These are phyloP conservation scores for Amoeboaphelidium occidentale DNA, from an alignment of 371 early-diverging fungal genomes.

Conservation along the genomic window DNA sequence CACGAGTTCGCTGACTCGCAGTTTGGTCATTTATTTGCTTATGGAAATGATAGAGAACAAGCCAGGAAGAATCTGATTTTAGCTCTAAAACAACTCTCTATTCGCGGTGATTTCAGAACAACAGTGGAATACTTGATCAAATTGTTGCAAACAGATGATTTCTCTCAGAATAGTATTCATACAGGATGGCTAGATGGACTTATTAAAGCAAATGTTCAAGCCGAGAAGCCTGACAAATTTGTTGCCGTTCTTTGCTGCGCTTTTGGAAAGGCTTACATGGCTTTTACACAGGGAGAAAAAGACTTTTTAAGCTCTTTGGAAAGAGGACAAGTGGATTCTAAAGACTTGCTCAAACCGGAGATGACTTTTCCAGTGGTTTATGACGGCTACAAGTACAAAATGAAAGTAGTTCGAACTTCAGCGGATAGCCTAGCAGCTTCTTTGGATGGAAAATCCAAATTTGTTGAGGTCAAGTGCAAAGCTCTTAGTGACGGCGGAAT, in stretches of 20 bases:
- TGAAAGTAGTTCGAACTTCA: conserved; percentile 50
- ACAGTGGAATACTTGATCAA: conserved; percentile 90
- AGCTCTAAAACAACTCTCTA: conserved; percentile 90
- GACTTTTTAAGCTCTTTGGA: conserved; percentile 59
- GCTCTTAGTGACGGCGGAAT: conserved; percentile 73
- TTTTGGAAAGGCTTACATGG: conserved; percentile 50
- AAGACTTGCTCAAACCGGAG: conserved; percentile 41
- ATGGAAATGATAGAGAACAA: conserved; percentile 78
- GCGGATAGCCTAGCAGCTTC: conserved; percentile 52
- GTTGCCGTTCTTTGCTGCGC: conserved; percentile 80
- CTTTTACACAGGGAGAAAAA: conserved; percentile 27
- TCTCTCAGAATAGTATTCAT: conserved; percentile 64
- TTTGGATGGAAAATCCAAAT: conserved; percentile 45
- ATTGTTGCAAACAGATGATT: conserved; percentile 70
- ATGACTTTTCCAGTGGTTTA: conserved; percentile 68
- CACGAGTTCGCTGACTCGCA: conserved; percentile 97
- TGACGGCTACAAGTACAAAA: conserved; percentile 61
- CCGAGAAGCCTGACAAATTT: conserved; percentile 70
- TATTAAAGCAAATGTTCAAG: conserved; percentile 64
- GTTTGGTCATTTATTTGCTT: conserved; percentile 97
- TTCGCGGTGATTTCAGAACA: conserved; percentile 92
- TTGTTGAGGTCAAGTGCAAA: conserved; percentile 46
- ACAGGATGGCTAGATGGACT: conserved; percentile 90
- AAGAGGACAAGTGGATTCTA: conserved; percentile 58
- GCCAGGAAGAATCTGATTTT: conserved; percentile 87